A percentile compares a stretch with the other conserved stretches of the same genome.
These are phyloP conservation scores for Dothistroma pini DNA, from an alignment of 2,329 filamentous ascomycete genomes.

Conservation along the genomic window DNA sequence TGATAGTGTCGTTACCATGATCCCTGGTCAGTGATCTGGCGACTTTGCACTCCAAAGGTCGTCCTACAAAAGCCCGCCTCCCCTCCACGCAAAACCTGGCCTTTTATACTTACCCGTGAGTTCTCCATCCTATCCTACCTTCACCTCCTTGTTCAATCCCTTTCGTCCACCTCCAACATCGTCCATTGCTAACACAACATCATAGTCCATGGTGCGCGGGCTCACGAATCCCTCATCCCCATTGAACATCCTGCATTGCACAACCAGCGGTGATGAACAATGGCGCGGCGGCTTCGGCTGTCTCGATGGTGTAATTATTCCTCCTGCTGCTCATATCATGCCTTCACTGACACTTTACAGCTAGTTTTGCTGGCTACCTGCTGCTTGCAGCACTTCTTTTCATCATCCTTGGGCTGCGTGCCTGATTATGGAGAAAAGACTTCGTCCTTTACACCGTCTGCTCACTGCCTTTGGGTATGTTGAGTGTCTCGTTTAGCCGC, in stretches of 20 bases:
- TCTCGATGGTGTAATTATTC: not conserved
- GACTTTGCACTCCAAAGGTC: not conserved
- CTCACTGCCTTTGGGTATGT: not conserved
- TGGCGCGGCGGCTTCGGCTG: not conserved
- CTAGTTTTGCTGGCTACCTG: not conserved
- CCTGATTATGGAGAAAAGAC: not conserved
- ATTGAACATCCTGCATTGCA: not conserved
- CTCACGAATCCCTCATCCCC: not conserved
- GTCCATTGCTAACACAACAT: not conserved
- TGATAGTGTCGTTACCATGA: not conserved
- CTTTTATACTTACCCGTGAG: not conserved
- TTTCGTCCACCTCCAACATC: not conserved
- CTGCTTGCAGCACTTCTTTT: not conserved
- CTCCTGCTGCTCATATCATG: not conserved
- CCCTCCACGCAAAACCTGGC: not conserved
- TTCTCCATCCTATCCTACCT: not conserved
- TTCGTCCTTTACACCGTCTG: not conserved
- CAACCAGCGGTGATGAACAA: not conserved
- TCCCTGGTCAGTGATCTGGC: not conserved
- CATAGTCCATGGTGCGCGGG: not conserved
- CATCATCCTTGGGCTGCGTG: not conserved
- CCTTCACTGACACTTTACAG: not conserved
- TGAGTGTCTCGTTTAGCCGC: not conserved
- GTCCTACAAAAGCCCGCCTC: not conserved
- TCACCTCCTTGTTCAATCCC: not conserved